phyloP scores from a whole-genome alignment of 2,329 filamentous ascomycete genomes.

The Apiospora kogelbergensis region DNA sequence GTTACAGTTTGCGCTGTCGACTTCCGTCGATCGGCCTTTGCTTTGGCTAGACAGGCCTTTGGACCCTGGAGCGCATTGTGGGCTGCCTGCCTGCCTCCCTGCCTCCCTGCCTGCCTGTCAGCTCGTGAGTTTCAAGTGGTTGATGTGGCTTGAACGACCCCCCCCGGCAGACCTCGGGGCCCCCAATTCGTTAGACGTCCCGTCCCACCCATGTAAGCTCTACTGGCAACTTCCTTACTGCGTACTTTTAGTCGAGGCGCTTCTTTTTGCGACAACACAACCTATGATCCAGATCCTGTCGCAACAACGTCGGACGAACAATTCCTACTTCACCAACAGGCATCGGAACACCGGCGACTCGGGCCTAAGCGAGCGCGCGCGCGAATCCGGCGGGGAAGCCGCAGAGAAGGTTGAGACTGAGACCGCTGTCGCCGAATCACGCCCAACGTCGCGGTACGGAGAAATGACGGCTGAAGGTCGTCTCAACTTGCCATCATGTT shows the following conservation, averaged over 20 bases:
- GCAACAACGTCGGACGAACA: neutral
- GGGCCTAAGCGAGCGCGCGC: neutral
- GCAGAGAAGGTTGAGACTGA: neutral
- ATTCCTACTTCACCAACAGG: neutral
- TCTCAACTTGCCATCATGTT: constrained; percentile 65
- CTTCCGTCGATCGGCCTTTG: too few relatives aligned
- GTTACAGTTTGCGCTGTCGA: too few relatives aligned
- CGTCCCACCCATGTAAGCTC: neutral
- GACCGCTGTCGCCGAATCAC: neutral
- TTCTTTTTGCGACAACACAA: neutral
- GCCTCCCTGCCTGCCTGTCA: too few relatives aligned
- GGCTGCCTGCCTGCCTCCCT: too few relatives aligned
- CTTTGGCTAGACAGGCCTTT: too few relatives aligned
- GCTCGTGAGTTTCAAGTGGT: neutral
- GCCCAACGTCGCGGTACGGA: neutral
- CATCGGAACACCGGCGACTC: neutral
- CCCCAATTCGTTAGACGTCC: neutral
- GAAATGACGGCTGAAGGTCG: constrained; percentile 23
- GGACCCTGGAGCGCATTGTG: neutral
- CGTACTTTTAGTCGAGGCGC: neutral
- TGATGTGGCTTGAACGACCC: constrained; percentile 2
- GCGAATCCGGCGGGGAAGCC: neutral
- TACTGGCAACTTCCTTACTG: neutral
- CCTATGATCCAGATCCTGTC: neutral
- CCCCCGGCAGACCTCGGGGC: too few relatives aligned